A percentile compares a stretch with the other conserved stretches of the same genome.
Conservation (phyloP, 2,329 filamentous ascomycete genomes). For the Ceratocystis alfenasii region DNA sequence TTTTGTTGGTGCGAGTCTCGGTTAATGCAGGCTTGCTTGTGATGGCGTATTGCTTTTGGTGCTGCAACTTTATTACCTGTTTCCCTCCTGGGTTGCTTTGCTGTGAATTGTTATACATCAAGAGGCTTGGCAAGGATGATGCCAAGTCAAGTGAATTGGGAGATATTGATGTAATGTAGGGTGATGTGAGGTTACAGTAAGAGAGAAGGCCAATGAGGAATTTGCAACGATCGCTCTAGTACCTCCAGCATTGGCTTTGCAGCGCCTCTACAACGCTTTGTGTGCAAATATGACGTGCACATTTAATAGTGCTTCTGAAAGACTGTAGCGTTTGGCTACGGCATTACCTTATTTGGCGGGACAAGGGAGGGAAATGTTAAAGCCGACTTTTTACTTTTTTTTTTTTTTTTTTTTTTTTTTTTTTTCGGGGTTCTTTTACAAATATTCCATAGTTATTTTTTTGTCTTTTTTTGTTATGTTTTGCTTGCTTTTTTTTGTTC, state of each 20-base stretch:
- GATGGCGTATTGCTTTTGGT: neutral
- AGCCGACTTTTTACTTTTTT: neutral
- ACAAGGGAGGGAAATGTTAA: neutral
- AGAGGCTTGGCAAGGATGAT: neutral
- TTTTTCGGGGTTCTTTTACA: too few species aligned
- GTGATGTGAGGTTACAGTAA: neutral
- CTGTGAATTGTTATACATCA: constrained; percentile 17
- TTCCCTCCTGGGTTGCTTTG: neutral
- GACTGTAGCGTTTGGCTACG: neutral
- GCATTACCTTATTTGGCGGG: neutral
- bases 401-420: neutral
- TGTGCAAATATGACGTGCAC: too few species aligned
- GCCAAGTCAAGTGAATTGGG: neutral
- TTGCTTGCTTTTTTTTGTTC: too few species aligned
- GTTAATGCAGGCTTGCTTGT: neutral
- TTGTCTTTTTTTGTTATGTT: too few species aligned
- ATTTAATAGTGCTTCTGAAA: too few species aligned
- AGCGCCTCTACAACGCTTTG: too few species aligned
- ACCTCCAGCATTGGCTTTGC: too few species aligned
- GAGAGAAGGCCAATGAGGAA: neutral
- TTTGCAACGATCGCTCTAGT: too few species aligned
- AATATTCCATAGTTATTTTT: too few species aligned
- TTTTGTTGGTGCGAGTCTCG: neutral
- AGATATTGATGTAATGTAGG: neutral
- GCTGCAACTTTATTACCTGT: neutral